These are phyloP conservation scores for Allantophomopsis lycopodina DNA, from an alignment of 2,329 filamentous ascomycete species.

Conservation along the genomic window DNA sequence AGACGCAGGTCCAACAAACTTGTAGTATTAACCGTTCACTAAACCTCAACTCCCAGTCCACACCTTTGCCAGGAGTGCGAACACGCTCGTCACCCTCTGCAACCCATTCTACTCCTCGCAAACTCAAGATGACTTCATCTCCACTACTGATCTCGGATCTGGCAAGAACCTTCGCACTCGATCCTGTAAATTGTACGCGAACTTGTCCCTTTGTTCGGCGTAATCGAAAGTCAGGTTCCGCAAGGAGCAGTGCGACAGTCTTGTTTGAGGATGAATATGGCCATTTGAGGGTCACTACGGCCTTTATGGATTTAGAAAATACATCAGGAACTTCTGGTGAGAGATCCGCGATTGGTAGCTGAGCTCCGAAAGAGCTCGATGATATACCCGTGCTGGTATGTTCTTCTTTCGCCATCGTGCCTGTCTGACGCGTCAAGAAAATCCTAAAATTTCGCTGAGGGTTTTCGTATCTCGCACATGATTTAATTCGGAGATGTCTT, in stretches of 20 bases:
- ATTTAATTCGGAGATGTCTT: too few species aligned
- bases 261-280: constrained; percentile 71
- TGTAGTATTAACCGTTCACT: constrained; percentile 32
- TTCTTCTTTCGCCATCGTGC: neutral
- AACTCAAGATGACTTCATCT: constrained; percentile 55
- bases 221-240: constrained; percentile 72
- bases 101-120: constrained; percentile 55
- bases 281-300: constrained; percentile 77
- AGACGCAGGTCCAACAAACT: constrained; percentile 16
- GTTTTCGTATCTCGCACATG: too few species aligned
- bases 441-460: too few species aligned
- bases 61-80: constrained; percentile 32
- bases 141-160: constrained; percentile 60
- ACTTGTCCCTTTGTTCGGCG: constrained; percentile 69
- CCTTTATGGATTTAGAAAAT: constrained; percentile 38
- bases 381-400: neutral
- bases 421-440: neutral
- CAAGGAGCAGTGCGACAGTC: constrained; percentile 65
- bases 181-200: constrained; percentile 59
- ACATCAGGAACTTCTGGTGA: constrained; percentile 29
- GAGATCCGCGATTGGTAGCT: constrained; percentile 42
- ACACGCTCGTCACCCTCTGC: constrained; percentile 19
- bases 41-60: constrained; percentile 47
- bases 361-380: constrained; percentile 10
- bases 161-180: constrained; percentile 56